phyloP scores from a whole-genome alignment of 2,329 filamentous ascomycete genomes.

The Talaromyces sp. region DNA sequence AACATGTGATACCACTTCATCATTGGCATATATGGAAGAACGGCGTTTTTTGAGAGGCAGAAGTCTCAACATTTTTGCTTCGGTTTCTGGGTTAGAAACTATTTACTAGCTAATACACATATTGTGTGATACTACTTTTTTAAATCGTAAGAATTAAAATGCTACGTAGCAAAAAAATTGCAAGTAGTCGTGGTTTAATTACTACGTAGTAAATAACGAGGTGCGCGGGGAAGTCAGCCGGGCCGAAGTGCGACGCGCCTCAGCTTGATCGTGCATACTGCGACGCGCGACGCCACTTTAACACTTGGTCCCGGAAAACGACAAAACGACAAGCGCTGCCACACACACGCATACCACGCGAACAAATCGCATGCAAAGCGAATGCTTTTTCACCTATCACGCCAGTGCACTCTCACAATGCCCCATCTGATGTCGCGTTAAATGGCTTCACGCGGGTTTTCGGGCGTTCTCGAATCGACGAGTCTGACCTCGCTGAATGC shows the following conservation, averaged over 20 bases:
- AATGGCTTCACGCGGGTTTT: slow-evolving; percentile 32
- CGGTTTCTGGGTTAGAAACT: slow-evolving; percentile 7
- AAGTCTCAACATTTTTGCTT: slow-evolving; percentile 35
- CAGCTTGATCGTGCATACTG: neutral
- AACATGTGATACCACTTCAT: slow-evolving; percentile 45
- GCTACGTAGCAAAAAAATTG: too few relatives aligned
- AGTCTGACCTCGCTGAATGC: slow-evolving; percentile 28
- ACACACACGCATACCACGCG: neutral
- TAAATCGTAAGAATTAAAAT: neutral
- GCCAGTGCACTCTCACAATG: neutral
- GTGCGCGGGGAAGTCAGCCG: neutral
- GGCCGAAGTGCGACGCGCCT: neutral
- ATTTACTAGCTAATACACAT: neutral
- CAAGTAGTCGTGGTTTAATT: too few relatives aligned
- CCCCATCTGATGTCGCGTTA: slow-evolving; percentile 18
- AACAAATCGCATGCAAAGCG: neutral
- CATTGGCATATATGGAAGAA: slow-evolving; percentile 34
- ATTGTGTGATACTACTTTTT: neutral
- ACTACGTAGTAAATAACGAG: neutral
- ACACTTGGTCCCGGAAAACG: neutral
- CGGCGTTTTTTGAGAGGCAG: slow-evolving; percentile 30
- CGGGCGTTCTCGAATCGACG: slow-evolving; percentile 29
- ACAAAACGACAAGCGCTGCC: neutral
- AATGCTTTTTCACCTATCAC: neutral
- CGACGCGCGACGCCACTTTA: neutral